Evolutionary conservation across 495 filamentous ascomycete genomes (phyloP), one percentile per base, ranked within the genome.

Genomic region (Penicillium dipodomyicola): DNA sequence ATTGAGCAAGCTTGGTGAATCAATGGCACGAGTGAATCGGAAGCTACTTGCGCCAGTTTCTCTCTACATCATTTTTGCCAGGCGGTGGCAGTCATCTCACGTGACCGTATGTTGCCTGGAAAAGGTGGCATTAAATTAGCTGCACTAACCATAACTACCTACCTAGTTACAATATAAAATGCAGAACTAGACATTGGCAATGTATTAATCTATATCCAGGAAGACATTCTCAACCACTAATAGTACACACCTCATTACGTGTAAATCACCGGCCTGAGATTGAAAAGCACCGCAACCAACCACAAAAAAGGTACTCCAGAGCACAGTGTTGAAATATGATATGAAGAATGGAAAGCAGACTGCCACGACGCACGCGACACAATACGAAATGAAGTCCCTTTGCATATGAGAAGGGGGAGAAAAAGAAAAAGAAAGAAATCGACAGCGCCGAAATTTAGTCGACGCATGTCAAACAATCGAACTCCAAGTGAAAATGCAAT

Each of bases 151-250:
- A 22, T 22, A 22, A 22, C 2, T 22, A 22, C 22, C 22, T 22
- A 22, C 23, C 23, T 5, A 6, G 23, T 0, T 30, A 27, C 9
- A 0, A 7, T 17, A 39, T 17, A 14, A 14, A 27, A 40, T 25
- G 3, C 3, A 25, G n/a, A 23, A 29, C 33, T 42, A 39, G 20
- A n/a, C 22, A 25, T 42, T 46, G 53, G 48, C 49, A 57, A 62
- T 58, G 50, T 58, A 65, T 69, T 65, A 69, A 29, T 67, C 57
- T 67, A 65, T 69, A 57, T 65, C 56, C 64, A 69, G 65, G 60
- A 58, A 49, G 46, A 20, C 33, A 47, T 41, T 42, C 19, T 47
- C 53, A 20, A 62, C 53, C 43, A 30, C 55, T 59, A 59, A 54
- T 61, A 62, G 58, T 65, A 69, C 64, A 69, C 57, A 52, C 43